Conservation (phyloP, 495 filamentous ascomycete genomes). For the Lepidopterella palustris region DNA sequence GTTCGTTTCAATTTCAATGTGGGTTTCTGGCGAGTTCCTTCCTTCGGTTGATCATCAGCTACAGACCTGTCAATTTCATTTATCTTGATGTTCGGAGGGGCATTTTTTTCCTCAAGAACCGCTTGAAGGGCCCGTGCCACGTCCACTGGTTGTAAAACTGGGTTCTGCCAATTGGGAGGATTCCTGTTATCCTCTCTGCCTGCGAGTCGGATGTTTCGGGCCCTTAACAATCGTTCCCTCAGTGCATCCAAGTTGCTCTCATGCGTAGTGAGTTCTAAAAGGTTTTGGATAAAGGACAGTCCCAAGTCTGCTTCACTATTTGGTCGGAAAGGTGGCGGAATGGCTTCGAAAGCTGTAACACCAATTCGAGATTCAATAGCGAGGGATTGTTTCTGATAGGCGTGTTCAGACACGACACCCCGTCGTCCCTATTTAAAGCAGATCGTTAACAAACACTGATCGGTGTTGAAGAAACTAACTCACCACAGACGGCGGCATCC, state of each 20-base stretch:
- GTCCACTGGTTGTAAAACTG: neutral
- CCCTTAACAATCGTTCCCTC: neutral
- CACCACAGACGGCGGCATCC: no score
- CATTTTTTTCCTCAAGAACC: no score
- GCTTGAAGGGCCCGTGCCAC: neutral
- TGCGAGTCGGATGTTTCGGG: neutral
- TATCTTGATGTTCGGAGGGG: no score
- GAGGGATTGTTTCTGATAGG: neutral
- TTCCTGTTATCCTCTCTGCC: neutral
- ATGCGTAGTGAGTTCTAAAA: neutral
- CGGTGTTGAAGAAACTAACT: no score
- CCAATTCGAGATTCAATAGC: neutral
- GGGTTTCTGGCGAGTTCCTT: no score
- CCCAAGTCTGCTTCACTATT: neutral
- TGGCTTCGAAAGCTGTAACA: neutral
- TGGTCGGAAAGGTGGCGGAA: neutral
- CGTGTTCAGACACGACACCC: neutral
- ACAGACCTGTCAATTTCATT: no score
- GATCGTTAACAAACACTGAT: no score
- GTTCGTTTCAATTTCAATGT: no score
- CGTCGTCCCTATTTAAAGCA: neutral
- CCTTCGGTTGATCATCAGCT: no score
- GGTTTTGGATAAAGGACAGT: neutral
- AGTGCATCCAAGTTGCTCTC: neutral
- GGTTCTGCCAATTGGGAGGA: neutral